phyloP scores from a whole-genome alignment of 1,284 basidiomycete species.

The Ceratobasidium sp. region DNA sequence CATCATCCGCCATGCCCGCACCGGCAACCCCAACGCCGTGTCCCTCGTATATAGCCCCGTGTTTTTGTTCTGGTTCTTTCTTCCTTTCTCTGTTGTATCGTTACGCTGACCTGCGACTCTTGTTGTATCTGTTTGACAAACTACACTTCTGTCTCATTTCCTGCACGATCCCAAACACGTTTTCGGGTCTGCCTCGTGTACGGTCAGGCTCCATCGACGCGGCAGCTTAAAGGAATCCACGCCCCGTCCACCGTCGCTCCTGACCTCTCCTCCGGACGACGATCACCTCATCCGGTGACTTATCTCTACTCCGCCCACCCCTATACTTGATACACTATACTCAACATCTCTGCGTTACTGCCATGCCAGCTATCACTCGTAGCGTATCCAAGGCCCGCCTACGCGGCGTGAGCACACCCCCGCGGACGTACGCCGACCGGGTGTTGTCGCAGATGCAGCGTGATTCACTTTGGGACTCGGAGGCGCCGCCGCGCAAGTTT shows the following conservation, averaged over 20 bases:
- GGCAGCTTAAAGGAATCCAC: conserved; percentile 15
- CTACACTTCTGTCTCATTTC: conserved; percentile 2
- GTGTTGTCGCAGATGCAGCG: conserved; percentile 33
- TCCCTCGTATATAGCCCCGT: background rate
- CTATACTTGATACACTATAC: too few species aligned
- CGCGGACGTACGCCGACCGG: conserved; percentile 29
- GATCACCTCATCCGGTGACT: conserved; percentile 17
- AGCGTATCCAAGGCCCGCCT: conserved; percentile 34
- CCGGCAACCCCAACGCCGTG: conserved; percentile 24
- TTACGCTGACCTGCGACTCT: background rate
- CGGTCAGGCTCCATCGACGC: conserved; percentile 9
- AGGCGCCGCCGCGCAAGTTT: conserved; percentile 37
- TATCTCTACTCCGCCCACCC: background rate
- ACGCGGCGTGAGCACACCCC: conserved; percentile 32
- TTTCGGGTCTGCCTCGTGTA: conserved; percentile 33
- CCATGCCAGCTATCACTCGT: conserved; percentile 23
- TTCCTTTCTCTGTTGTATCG: background rate
- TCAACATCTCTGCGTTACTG: too few species aligned
- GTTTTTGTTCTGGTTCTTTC: background rate
- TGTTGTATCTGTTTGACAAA: background rate
- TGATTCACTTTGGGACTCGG: conserved; percentile 35
- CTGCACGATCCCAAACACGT: conserved; percentile 23
- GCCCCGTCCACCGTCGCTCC: background rate
- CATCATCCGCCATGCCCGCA: conserved; percentile 2
- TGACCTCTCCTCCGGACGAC: conserved; percentile 25